Percentiles rank a stretch among this genome's conserved stretches.
Conservation (phyloP, 2,329 filamentous ascomycete species). For the Cadophora sp. region DNA sequence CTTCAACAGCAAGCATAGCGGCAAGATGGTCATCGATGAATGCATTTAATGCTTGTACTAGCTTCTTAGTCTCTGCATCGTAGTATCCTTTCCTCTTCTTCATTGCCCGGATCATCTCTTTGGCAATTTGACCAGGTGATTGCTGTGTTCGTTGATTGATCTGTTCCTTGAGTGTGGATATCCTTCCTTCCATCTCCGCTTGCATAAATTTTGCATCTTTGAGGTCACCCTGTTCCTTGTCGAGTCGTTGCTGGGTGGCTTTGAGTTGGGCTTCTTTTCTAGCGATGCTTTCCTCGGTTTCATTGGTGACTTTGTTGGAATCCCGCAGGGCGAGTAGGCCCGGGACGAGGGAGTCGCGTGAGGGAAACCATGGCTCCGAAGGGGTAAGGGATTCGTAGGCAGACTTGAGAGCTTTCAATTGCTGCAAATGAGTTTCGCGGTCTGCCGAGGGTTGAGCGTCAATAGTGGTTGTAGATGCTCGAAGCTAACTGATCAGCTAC, state of each 20-base stretch:
- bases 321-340: constrained; percentile 74
- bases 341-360: constrained; percentile 71
- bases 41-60: constrained; percentile 68
- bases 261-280: constrained; percentile 53
- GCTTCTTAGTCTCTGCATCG: constrained; percentile 62
- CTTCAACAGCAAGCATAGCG: constrained; percentile 80
- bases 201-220: constrained; percentile 63
- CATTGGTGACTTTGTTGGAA: constrained; percentile 67
- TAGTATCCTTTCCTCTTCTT: constrained; percentile 64
- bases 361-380: constrained; percentile 70
- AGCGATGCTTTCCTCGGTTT: constrained; percentile 66
- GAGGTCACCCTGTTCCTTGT: constrained; percentile 57
- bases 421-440: constrained; percentile 47
- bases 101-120: constrained; percentile 67
- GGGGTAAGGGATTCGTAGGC: constrained; percentile 71
- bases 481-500: constrained; percentile 39
- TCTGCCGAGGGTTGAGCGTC: constrained; percentile 42
- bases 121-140: constrained; percentile 65
- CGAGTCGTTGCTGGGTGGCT: constrained; percentile 54
- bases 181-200: constrained; percentile 60
- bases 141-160: constrained; percentile 63
- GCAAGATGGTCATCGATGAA: constrained; percentile 78
- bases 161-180: constrained; percentile 63
- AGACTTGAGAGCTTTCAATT: constrained; percentile 61
- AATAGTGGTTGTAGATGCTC: constrained; percentile 36